Evolutionary conservation across 495 filamentous ascomycete species (phyloP).

Genomic region (Aspergillus nidulans): DNA sequence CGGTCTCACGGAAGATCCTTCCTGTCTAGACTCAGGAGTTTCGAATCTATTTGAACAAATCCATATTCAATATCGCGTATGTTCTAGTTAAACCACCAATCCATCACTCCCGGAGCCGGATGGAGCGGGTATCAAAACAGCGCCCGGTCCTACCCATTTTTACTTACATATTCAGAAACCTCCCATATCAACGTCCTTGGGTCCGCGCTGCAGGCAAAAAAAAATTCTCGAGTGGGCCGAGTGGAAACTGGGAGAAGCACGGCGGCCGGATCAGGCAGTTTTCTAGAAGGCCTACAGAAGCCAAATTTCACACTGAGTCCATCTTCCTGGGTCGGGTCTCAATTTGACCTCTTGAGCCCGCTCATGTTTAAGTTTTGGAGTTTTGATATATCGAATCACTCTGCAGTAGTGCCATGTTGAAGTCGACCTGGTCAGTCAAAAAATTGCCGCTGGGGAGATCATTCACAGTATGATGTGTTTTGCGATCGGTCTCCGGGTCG

Average conservation of each 20-base stretch:
- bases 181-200: neutral
- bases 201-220: neutral
- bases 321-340: neutral
- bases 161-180: neutral
- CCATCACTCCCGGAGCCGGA: neutral
- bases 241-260: slow-evolving; percentile 2
- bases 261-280: slow-evolving; percentile 1
- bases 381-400: neutral
- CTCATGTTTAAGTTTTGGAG: neutral
- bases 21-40: neutral
- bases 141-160: neutral
- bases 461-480: neutral
- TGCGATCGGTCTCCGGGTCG: neutral
- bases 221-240: slow-evolving; percentile 1
- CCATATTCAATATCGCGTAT: neutral
- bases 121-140: neutral
- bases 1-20: no score
- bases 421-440: neutral
- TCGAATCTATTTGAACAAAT: neutral
- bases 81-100: neutral
- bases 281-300: slow-evolving; percentile 5
- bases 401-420: neutral
- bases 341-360: neutral
- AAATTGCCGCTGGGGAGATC: neutral
- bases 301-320: no score